Evolutionary conservation across 495 filamentous ascomycete species (phyloP), one percentile per base, ranked within the genome.

Genomic region (Neurospora sp.): DNA sequence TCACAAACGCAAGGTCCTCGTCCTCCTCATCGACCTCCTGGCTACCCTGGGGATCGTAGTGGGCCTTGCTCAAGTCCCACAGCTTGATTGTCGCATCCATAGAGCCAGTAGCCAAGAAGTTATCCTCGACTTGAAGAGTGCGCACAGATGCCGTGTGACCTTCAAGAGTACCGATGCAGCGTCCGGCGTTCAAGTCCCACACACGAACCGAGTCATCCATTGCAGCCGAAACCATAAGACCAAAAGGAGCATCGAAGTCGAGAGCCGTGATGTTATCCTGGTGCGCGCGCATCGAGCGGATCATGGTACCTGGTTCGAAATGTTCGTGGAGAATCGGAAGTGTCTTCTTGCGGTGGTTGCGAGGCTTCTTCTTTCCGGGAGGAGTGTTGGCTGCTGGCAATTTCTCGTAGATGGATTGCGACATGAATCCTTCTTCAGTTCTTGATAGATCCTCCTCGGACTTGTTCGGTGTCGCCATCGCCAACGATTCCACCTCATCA

Each of bases 261-360:
- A 99, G 82, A 28, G 94, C 91, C 0, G 94, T 97, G 74, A 99
- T 92, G 76, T 88, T 87, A 79, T 99, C 96, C 31, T 89, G 90
- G 78, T 98, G 96, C 13, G 96, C 93, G 78, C 90, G 90, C 59
- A 98, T 88, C 80, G 96, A 91, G 76, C 91, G 91, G 76, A 99
- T 97, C 78, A 89, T 88, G 69, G 93, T 93, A 19, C 96, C 96
- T 2, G 96, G 93, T 75, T 95, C 89, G 78, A 98, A 92, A 81
- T 98, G 94, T 82, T 98, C 96, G 82, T 99, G 96, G 71, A 98
- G 85, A 72, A 98, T 93, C 31, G 96, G 94, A 91, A 95, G 96
- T 0, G 94, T 94, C 82, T 94, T 94, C 42, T 86, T 82, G 48
- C 88, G 85, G 76, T 87, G 89, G 36, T 88, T 89, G 73, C 90